Base-by-base conservation (phyloP, 306 rosid species). In the Sindora glabra region DNA sequence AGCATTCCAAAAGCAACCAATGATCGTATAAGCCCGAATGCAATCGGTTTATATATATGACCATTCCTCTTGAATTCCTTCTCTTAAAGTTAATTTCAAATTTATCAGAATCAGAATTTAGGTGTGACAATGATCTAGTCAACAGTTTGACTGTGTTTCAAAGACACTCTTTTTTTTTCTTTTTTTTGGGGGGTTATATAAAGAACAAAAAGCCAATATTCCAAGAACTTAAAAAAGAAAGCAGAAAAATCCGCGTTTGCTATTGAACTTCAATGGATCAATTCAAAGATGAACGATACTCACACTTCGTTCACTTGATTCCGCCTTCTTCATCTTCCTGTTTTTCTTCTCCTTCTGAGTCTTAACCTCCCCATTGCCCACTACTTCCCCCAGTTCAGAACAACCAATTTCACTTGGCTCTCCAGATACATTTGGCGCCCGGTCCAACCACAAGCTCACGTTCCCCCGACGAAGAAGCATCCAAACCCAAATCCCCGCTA, bases 251-350 rank as follows among this genome's bases (percentile, higher is more conserved):
- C n/a, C n/a, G n/a, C n/a, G n/a, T n/a, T n/a, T n/a, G n/a, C n/a
- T n/a, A n/a, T n/a, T n/a, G n/a, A n/a, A n/a, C n/a, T n/a, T 60
- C 36, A 57, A 40, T 10, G 23, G 27, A 32, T 6, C 5, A 26
- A 67, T 8, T 19, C 45, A 46, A 45, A 44, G 39, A 32, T 3
- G 25, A 40, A 21, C 30, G 45, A 36, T 19, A 74, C 94, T 76
- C 75, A 87, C 94, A 56, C 56, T 17, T 48, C 5, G 49, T 54
- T 74, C 71, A 59, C 11, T 81, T 30, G 56, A 36, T 48, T 75
- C 86, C 62, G 23, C 59, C 71, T 60, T 78, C 64, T 58, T 72
- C 39, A 10, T 48, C 65, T 26, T 69, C 24, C 52, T 72, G 65
- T 34, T 69, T 26, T 34, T 72, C 48, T 53, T 48, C 74, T 58